A percentile compares a stretch with the other conserved stretches of the same genome.
These are phyloP conservation scores for Alisma plantagoaquatica DNA, from an alignment of 106 monocot species.

Conservation along the genomic window DNA sequence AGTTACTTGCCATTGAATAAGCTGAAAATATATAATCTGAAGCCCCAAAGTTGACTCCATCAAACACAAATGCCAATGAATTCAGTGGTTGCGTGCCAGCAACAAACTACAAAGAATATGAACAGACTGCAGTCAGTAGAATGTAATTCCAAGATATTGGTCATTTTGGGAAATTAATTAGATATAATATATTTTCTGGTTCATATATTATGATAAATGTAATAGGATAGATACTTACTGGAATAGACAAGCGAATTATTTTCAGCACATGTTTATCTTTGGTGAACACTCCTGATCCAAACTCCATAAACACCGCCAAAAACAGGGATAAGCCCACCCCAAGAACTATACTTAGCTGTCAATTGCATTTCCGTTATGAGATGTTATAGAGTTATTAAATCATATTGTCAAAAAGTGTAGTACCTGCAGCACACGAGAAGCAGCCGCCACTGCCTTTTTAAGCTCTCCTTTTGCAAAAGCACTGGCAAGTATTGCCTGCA, in stretches of 20 bases:
- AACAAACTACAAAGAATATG: slow-evolving; percentile 80
- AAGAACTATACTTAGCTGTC: slow-evolving; percentile 66
- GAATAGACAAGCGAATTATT: slow-evolving; percentile 48
- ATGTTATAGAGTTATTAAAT: too few species aligned
- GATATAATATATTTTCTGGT: too few species aligned
- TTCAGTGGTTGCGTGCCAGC: slow-evolving; percentile 81
- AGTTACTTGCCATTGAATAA: slow-evolving; percentile 71
- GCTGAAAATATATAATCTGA: slow-evolving; percentile 95
- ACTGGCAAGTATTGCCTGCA: slow-evolving; percentile 78
- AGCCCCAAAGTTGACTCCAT: slow-evolving; percentile 93
- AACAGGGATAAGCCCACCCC: slow-evolving; percentile 46
- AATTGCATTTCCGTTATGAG: too few species aligned
- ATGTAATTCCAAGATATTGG: too few species aligned
- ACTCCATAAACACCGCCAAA: slow-evolving; percentile 55
- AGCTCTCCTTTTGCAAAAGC: slow-evolving; percentile 71
- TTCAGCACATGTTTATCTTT: slow-evolving; percentile 43
- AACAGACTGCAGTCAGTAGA: too few species aligned
- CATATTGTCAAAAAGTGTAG: background rate
- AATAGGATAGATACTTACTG: slow-evolving; percentile 56
- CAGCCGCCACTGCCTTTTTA: slow-evolving; percentile 28
- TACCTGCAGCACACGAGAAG: slow-evolving; percentile 87
- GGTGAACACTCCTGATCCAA: slow-evolving; percentile 62
- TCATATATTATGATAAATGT: too few species aligned
- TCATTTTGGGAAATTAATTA: too few species aligned
- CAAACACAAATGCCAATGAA: slow-evolving; percentile 85